phyloP scores from a whole-genome alignment of 495 filamentous ascomycete genomes.

The Tuber aestivum region DNA sequence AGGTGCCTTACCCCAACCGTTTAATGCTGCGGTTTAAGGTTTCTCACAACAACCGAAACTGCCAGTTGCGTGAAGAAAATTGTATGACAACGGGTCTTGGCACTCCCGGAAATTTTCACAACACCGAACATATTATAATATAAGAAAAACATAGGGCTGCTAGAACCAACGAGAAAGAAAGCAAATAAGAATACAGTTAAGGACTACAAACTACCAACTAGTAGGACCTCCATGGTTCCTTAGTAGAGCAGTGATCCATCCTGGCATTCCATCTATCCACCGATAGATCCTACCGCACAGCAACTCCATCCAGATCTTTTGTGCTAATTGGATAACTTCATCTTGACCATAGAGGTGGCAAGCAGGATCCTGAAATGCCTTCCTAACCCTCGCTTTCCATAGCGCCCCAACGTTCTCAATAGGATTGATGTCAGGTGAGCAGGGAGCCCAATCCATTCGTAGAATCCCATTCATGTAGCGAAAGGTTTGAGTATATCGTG shows the following conservation, averaged over 20 bases:
- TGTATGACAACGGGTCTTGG: background rate
- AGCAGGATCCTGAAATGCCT: background rate
- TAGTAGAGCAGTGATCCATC: too few species aligned
- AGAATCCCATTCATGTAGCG: background rate
- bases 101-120: background rate
- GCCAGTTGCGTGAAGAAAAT: background rate
- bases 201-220: too few species aligned
- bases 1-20: too few species aligned
- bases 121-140: background rate
- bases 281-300: conserved; percentile 10
- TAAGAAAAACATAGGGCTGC: background rate
- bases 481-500: background rate
- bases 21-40: too few species aligned
- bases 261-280: conserved; percentile 18
- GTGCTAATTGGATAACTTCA: conserved; percentile 5
- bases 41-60: too few species aligned
- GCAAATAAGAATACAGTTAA: too few species aligned
- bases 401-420: conserved; percentile 10
- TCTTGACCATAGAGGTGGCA: background rate
- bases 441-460: background rate
- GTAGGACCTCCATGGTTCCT: too few species aligned
- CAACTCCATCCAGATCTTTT: conserved; percentile 11
- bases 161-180: too few species aligned
- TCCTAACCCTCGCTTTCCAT: conserved; percentile 1
- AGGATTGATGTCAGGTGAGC: conserved; percentile 8